Evolutionary conservation across 2,329 filamentous ascomycete species (phyloP), one percentile per base, ranked within the genome.

Genomic region (Penicillium sp.): DNA sequence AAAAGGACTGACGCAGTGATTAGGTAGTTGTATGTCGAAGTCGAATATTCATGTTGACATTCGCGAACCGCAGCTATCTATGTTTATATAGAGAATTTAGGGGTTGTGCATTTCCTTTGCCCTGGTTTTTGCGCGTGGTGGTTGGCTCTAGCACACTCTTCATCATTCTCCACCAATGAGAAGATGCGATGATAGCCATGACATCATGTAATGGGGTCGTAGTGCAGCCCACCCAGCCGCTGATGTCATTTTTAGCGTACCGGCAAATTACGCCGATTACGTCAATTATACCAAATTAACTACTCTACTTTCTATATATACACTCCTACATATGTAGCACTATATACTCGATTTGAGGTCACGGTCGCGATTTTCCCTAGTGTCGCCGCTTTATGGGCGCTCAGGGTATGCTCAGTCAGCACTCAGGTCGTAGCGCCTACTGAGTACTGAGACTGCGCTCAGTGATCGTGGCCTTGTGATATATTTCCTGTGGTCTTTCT

Each of bases 231-330:
- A 37, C 28, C 37, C 55, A 62, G 61, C 63, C 63, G 54, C 58
- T 65, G 61, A 66, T 63, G 60, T 64, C 61, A 64, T 61, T 31
- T 31, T 16, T 6, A 12, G 19, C 26, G 26, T 53, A 19, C 10
- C 35, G 10, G 26, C 26, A 47, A 37, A 35, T 35, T 50, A 50
- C 36, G 12, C 1, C 17, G 17, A 12, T 47, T 30, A 48, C 46
- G 12, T 48, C 25, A 22, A 46, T 46, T 46, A 46, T 28, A 10
- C 9, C n/a, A n/a, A n/a, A n/a, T n/a, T n/a, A n/a, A 28, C 6
- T 28, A 10, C 26, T 28, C 6, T 10, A 28, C 26, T 7, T 10
- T 28, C 26, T 28, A 22, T 22, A 22, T 22, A 22, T 22, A 22
- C 22, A 22, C 22, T 22, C 22, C 22, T 22, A 4, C 22, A 22